Conservation (phyloP, 805 yeast genomes). For the Myxozyma nipponensis region DNA sequence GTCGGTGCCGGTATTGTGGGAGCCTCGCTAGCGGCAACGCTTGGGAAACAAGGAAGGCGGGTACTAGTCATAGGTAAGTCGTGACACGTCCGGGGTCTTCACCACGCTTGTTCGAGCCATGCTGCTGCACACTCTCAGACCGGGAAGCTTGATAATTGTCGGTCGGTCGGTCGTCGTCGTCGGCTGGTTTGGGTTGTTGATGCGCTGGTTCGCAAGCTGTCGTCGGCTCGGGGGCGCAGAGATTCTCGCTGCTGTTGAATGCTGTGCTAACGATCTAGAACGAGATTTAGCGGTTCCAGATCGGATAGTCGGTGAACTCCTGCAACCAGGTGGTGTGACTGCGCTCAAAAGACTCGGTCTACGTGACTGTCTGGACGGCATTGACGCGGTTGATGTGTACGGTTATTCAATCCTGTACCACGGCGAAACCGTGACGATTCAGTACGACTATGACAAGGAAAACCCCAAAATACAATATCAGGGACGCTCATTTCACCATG, state of each 20-base stretch:
- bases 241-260: neutral
- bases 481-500: constrained; percentile 93
- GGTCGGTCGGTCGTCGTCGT: neutral
- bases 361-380: constrained; percentile 66
- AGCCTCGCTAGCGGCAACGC: constrained; percentile 82
- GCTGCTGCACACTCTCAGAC: neutral
- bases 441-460: constrained; percentile 51
- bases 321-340: constrained; percentile 95
- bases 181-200: neutral
- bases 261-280: constrained; percentile 42
- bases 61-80: constrained; percentile 52
- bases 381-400: constrained; percentile 68
- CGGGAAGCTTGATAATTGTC: neutral
- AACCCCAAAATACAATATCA: constrained; percentile 36
- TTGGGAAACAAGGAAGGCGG: constrained; percentile 84
- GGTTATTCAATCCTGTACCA: constrained; percentile 80
- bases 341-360: constrained; percentile 80
- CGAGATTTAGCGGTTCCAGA: constrained; percentile 92
- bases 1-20: constrained; percentile 99
- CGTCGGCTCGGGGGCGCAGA: no score
- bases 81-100: no score
- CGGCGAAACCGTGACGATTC: constrained; percentile 53
- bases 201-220: no score
- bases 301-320: constrained; percentile 92
- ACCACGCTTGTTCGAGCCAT: no score